Base-by-base conservation (phyloP, 257 asterid species). In the Nicotiana knightiana region DNA sequence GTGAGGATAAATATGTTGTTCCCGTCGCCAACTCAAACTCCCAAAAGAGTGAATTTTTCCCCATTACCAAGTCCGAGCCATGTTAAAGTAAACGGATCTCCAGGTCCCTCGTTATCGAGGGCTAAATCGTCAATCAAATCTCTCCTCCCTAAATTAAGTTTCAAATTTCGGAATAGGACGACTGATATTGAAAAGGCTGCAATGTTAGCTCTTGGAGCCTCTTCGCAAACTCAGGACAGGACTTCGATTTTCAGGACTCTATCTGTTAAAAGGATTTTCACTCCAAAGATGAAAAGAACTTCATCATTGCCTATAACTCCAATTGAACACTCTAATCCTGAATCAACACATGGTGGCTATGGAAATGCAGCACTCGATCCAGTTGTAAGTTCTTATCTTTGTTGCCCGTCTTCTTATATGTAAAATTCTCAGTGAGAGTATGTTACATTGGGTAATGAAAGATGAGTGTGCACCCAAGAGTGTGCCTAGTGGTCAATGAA, bases 41-140 rank as follows among this genome's bases (percentile, higher is more conserved):
- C 98, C 70, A 93, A 89, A 85, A 85, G 90, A 87, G 98, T 93
- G 37, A 89, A 87, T 76, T 94, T 94, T 87, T 91, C 98, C 1
- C 97, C 99, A n/a, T 84, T 91, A 58, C 97, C 94, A 0, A 94
- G 98, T 85, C 98, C 99, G 61, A 85, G 37, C 78, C 87, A 88
- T 53, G 86, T 32, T 3, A 89, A 85, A 87, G 17, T 83, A 39
- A 83, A 85, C 71, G 92, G 80, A 63, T 93, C 97, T 48, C 94
- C 94, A 0, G 91, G 90, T 21, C 90, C 93, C 46, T 90, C 96
- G 1, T 86, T 89, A 13, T 75, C 93, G 55, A 85, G 82, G 82
- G 92, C 90, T 15, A 90, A 83, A 86, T 79, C 97, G 75, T 73
- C 93, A 18, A 81, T 90, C 87, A 96, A 88, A 81, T 87, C 46